Conservation (phyloP, 2,329 filamentous ascomycete species). For the Sarocladium brachiariae region DNA sequence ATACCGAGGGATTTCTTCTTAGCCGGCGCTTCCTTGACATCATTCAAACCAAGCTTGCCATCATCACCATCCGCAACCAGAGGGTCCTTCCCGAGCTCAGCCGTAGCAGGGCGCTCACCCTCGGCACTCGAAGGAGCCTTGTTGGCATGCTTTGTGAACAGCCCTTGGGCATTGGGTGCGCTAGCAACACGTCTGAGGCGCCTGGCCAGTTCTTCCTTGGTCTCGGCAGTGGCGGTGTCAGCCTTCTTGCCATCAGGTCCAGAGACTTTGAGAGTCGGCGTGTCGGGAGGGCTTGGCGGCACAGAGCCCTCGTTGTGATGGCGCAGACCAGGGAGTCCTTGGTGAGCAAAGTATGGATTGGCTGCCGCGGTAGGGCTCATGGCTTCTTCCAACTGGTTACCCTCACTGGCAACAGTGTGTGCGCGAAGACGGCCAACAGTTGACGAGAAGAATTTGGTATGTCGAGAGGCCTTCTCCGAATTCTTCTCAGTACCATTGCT, state of each 20-base stretch:
- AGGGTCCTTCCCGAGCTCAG: slow-evolving; percentile 79
- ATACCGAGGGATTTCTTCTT: slow-evolving; percentile 30
- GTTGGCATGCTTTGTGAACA: slow-evolving; percentile 54
- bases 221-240: slow-evolving; percentile 64
- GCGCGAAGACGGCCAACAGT: slow-evolving; percentile 83
- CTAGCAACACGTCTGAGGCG: slow-evolving; percentile 92
- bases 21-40: slow-evolving; percentile 22
- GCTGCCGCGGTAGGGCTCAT: slow-evolving; percentile 89
- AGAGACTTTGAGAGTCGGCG: slow-evolving; percentile 69
- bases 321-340: slow-evolving; percentile 85
- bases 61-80: slow-evolving; percentile 45
- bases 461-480: slow-evolving; percentile 60
- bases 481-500: slow-evolving; percentile 8
- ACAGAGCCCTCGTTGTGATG: slow-evolving; percentile 94
- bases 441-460: slow-evolving; percentile 82
- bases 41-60: slow-evolving; percentile 31
- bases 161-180: slow-evolving; percentile 90
- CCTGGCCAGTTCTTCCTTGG: slow-evolving; percentile 88
- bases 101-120: slow-evolving; percentile 70
- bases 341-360: slow-evolving; percentile 96
- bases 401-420: slow-evolving; percentile 86
- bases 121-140: slow-evolving; percentile 29
- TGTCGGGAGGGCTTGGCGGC: slow-evolving; percentile 87
- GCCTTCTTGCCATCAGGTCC: slow-evolving; percentile 57
- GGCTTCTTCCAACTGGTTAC: slow-evolving; percentile 79